A percentile compares a stretch with the other conserved stretches of the same genome.
These are phyloP conservation scores for Pseudogymnoascus sp. DNA, from an alignment of 2,329 filamentous ascomycete species.

Conservation along the genomic window DNA sequence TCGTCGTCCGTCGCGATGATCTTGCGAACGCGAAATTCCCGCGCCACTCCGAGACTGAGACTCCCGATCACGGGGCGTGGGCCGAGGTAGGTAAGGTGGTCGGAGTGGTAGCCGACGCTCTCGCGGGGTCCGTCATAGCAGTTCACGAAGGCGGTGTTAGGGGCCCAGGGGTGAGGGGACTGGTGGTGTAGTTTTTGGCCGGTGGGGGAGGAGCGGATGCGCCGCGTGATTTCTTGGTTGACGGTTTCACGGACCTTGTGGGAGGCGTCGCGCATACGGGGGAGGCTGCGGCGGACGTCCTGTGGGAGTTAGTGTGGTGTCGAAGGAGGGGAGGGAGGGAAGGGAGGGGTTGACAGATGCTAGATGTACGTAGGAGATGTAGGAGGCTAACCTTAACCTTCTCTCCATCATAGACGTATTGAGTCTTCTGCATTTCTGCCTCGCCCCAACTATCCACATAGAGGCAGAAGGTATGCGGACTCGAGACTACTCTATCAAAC, in stretches of 20 bases:
- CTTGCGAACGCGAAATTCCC: constrained; percentile 81
- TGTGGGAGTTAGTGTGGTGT: constrained; percentile 23
- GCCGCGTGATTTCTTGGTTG: constrained; percentile 64
- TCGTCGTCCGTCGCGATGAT: constrained; percentile 54
- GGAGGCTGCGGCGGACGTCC: constrained; percentile 70
- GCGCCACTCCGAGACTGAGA: constrained; percentile 80
- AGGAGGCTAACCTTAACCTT: constrained; percentile 11
- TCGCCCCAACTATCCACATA: constrained; percentile 72
- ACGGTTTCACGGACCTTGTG: constrained; percentile 64
- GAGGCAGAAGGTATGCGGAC: constrained; percentile 75
- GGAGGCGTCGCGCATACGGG: constrained; percentile 64
- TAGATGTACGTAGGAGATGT: not conserved
- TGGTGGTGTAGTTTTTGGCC: constrained; percentile 70
- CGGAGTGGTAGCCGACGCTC: constrained; percentile 85
- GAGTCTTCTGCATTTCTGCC: constrained; percentile 58
- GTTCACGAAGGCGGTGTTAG: constrained; percentile 91
- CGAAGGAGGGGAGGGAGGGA: no score
- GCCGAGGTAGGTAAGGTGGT: constrained; percentile 88
- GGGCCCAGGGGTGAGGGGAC: constrained; percentile 62
- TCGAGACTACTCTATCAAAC: constrained; percentile 79
- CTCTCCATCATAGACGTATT: constrained; percentile 77
- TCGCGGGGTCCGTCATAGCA: constrained; percentile 78
- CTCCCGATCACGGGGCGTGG: constrained; percentile 84
- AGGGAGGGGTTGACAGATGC: not conserved
- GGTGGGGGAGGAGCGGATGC: constrained; percentile 57